phyloP scores from a whole-genome alignment of 2,329 filamentous ascomycete genomes.

The Fonsecaea erecta region DNA sequence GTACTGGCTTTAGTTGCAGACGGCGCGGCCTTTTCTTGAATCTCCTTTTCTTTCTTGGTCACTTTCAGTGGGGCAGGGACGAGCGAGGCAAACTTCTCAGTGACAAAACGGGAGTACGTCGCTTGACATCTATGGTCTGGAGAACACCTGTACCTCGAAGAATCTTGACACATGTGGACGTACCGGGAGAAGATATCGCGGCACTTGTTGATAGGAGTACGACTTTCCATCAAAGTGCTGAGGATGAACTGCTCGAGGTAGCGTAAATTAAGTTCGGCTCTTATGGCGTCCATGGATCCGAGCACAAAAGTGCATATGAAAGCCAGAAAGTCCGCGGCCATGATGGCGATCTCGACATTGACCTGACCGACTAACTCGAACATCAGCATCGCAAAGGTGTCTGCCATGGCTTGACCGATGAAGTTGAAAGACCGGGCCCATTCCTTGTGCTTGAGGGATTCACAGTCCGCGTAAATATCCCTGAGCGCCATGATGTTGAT shows the following conservation, averaged over 20 bases:
- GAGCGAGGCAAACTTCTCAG: slow-evolving; percentile 15
- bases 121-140: slow-evolving; percentile 23
- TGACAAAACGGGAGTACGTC: slow-evolving; percentile 1
- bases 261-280: slow-evolving; percentile 20
- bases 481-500: slow-evolving; percentile 11
- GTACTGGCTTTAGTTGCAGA: background rate
- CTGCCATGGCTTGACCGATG: slow-evolving; percentile 20
- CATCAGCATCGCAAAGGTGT: slow-evolving; percentile 22
- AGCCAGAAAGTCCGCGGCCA: slow-evolving; percentile 25
- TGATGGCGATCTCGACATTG: slow-evolving; percentile 8
- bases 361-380: slow-evolving; percentile 9
- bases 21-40: background rate
- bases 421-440: slow-evolving; percentile 26
- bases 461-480: slow-evolving; percentile 11
- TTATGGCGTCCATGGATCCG: slow-evolving; percentile 2
- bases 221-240: slow-evolving; percentile 7
- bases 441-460: slow-evolving; percentile 14
- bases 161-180: slow-evolving; percentile 22
- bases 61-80: slow-evolving; percentile 20
- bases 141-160: slow-evolving; percentile 22
- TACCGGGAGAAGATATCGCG: slow-evolving; percentile 19
- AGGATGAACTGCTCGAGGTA: slow-evolving; percentile 26
- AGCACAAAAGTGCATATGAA: slow-evolving; percentile 27
- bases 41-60: slow-evolving; percentile 14
- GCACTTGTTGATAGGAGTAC: slow-evolving; percentile 10